These are phyloP conservation scores for Gossypium ekmanianum DNA, from an alignment of 345 rosid species.

Conservation along the genomic window DNA sequence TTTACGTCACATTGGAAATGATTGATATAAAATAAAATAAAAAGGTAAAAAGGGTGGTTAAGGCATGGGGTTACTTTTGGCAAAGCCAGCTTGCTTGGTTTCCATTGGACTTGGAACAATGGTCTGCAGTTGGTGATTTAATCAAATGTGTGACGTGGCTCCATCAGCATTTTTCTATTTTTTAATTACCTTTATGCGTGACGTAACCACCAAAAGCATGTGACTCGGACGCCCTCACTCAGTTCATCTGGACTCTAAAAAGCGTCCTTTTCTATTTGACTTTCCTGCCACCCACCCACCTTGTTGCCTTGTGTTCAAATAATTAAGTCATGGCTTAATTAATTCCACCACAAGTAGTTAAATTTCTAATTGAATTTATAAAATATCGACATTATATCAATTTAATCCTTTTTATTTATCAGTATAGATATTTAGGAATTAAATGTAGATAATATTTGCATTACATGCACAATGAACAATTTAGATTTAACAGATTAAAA, in stretches of 20 bases:
- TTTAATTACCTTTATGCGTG: not conserved
- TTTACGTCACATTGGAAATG: not conserved
- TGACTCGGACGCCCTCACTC: constrained; percentile 1
- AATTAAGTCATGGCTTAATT: not conserved
- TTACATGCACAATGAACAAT: too few relatives aligned
- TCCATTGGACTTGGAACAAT: not conserved
- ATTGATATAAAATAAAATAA: not conserved
- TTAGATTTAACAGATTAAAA: too few relatives aligned
- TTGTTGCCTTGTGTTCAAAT: not conserved
- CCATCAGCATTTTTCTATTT: not conserved
- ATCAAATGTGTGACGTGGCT: constrained; percentile 11
- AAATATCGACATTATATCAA: too few relatives aligned
- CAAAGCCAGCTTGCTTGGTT: not conserved
- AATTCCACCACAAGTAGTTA: too few relatives aligned
- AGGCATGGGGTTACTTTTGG: not conserved
- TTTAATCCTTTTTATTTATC: too few relatives aligned
- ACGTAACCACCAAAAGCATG: not conserved
- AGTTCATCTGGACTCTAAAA: not conserved
- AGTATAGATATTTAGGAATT: too few relatives aligned
- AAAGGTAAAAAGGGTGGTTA: not conserved
- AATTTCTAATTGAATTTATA: too few relatives aligned
- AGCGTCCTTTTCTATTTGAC: not conserved
- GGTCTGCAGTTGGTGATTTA: constrained; percentile 16
- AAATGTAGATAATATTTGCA: too few relatives aligned
- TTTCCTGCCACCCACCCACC: not conserved